These are phyloP conservation scores for Aspergillus mulundensis DNA, from an alignment of 495 filamentous ascomycete genomes.

Conservation along the genomic window DNA sequence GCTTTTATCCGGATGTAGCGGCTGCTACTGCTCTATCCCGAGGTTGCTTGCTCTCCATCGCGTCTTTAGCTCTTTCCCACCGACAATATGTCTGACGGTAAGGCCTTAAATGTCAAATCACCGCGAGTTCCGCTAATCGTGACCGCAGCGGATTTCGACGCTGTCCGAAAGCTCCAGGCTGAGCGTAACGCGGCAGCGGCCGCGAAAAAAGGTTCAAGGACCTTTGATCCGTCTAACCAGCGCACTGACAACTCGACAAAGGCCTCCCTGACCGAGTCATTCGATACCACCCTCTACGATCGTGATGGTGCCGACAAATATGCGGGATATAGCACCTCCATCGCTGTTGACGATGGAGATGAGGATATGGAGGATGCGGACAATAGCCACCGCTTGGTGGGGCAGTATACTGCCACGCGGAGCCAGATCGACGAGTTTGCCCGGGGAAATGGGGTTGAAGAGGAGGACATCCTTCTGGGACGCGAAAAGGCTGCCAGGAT, in stretches of 20 bases:
- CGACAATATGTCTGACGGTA: conserved; percentile 59
- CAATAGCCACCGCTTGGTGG: conserved; percentile 73
- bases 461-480: conserved; percentile 84
- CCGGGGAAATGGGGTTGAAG: conserved; percentile 74
- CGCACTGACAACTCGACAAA: conserved; percentile 89
- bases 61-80: conserved; percentile 20
- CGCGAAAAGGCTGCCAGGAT: conserved; percentile 89
- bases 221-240: conserved; percentile 81
- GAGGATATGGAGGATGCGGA: conserved; percentile 80
- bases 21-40: conserved; percentile 25
- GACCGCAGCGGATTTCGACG: conserved; percentile 69
- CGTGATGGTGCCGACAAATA: conserved; percentile 75
- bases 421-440: conserved; percentile 95
- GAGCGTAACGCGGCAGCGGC: conserved; percentile 87
- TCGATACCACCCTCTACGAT: conserved; percentile 92
- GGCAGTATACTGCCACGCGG: conserved; percentile 92
- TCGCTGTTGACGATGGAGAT: conserved; percentile 76
- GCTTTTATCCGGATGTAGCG: conserved; percentile 43
- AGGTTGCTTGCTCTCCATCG: conserved; percentile 28
- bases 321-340: conserved; percentile 85
- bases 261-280: conserved; percentile 88
- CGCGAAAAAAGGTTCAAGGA: conserved; percentile 80
- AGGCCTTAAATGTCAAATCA: conserved; percentile 21
- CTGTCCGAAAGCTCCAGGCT: conserved; percentile 76
- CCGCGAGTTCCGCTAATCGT: conserved; percentile 18